These are phyloP conservation scores for Spergularia marina DNA, from an alignment of 148 eudicot species.

Conservation along the genomic window DNA sequence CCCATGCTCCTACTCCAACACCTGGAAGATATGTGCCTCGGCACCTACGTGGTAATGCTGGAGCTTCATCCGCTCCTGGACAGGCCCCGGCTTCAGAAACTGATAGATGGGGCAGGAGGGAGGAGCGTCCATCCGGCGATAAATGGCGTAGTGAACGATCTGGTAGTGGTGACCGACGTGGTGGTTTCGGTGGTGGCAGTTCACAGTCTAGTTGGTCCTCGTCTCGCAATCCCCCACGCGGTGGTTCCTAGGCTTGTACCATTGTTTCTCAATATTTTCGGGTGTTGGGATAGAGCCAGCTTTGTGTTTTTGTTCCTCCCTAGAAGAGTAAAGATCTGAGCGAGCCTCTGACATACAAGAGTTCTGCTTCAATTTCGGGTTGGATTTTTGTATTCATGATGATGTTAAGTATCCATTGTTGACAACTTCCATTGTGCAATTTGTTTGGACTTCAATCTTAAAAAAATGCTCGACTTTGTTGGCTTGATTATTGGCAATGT, in stretches of 20 bases:
- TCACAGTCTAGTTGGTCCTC: slow-evolving; percentile 47
- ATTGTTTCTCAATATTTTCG: background rate
- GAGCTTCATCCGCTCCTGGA: slow-evolving; percentile 19
- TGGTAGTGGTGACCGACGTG: slow-evolving; percentile 21
- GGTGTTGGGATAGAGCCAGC: too few relatives aligned
- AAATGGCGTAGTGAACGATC: slow-evolving; percentile 49
- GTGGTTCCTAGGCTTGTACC: slow-evolving; percentile 18
- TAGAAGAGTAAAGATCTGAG: too few relatives aligned
- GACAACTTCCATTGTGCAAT: too few relatives aligned
- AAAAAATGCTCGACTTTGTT: too few relatives aligned
- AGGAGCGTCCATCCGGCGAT: slow-evolving; percentile 45
- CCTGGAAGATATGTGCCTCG: slow-evolving; percentile 70
- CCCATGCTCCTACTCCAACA: slow-evolving; percentile 33
- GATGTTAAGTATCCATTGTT: too few relatives aligned
- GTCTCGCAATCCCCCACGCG: slow-evolving; percentile 27
- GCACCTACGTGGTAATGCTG: slow-evolving; percentile 25
- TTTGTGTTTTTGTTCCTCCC: too few relatives aligned
- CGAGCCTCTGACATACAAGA: too few relatives aligned
- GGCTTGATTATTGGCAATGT: too few relatives aligned
- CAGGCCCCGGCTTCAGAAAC: slow-evolving; percentile 49
- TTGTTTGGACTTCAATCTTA: too few relatives aligned
- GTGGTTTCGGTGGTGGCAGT: slow-evolving; percentile 25
- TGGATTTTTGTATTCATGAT: too few relatives aligned
- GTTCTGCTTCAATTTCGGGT: too few relatives aligned
- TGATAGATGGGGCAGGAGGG: slow-evolving; percentile 51